phyloP scores from a whole-genome alignment of 768 basidiomycete species.

The Pisolithus microcarpus region DNA sequence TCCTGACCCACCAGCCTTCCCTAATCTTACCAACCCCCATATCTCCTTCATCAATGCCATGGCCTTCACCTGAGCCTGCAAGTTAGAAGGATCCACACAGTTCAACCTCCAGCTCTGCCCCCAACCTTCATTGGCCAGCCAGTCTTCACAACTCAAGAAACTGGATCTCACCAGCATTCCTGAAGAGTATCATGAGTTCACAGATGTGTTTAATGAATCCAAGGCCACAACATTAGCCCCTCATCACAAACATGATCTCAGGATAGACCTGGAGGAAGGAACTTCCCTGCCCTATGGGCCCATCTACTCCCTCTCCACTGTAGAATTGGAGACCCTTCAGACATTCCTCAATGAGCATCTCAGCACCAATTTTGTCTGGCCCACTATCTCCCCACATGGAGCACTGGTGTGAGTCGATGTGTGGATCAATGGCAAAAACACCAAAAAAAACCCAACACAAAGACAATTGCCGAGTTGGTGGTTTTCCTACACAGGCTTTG shows the following conservation, averaged over 20 bases:
- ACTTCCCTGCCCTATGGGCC: background rate
- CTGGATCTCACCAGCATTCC: too few relatives aligned
- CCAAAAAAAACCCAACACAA: too few relatives aligned
- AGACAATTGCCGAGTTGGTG: too few relatives aligned
- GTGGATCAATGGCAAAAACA: too few relatives aligned
- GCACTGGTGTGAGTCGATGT: too few relatives aligned
- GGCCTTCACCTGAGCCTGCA: background rate
- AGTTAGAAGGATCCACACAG: background rate
- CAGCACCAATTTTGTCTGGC: background rate
- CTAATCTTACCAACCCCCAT: background rate
- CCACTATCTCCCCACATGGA: background rate
- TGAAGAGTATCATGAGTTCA: constrained; percentile 14
- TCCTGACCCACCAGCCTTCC: background rate
- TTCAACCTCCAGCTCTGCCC: background rate
- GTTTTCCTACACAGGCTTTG: too few relatives aligned
- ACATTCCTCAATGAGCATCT: constrained; percentile 33
- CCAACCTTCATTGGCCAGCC: too few relatives aligned
- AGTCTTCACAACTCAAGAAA: background rate
- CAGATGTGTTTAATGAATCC: constrained; percentile 9
- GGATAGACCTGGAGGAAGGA: too few relatives aligned
- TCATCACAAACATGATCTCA: background rate
- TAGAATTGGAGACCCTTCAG: constrained; percentile 27
- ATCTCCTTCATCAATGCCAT: background rate
- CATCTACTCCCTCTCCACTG: background rate
- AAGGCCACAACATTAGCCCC: background rate